Evolutionary conservation across 73 alveolate genomes (phyloP).

Genomic region (Strombidium stylifer): DNA sequence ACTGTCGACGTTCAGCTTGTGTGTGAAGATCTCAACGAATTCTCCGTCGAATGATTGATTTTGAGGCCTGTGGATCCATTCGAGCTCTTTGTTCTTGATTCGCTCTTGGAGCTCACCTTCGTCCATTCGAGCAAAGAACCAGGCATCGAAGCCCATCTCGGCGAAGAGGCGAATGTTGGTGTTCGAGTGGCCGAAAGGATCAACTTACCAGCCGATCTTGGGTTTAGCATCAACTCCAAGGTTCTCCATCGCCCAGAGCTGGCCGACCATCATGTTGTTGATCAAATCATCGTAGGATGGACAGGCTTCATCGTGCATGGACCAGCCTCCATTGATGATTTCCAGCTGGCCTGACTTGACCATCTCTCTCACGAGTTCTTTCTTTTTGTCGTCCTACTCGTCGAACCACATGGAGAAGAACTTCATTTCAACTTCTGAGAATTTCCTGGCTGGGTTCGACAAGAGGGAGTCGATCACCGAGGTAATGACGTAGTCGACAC

Average conservation of each 20-base stretch:
- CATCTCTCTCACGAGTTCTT: conserved; percentile 48
- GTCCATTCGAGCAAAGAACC: conserved; percentile 92
- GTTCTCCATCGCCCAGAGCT: conserved; percentile 74
- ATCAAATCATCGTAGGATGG: conserved; percentile 89
- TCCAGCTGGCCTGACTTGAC: conserved; percentile 78
- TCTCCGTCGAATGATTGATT: conserved; percentile 30
- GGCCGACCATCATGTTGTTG: conserved; percentile 90
- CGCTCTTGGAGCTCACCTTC: conserved; percentile 74
- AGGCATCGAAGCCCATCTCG: conserved; percentile 92
- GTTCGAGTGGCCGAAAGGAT: conserved; percentile 95
- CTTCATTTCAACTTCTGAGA: conserved; percentile 80
- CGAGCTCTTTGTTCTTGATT: conserved; percentile 61
- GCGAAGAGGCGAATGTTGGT: conserved; percentile 83
- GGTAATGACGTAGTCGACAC: conserved; percentile 46
- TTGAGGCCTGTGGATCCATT: conserved; percentile 84
- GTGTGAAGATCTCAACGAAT: conserved; percentile 43
- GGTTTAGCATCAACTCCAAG: conserved; percentile 88
- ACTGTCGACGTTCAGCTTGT: conserved; percentile 31
- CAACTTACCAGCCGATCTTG: conserved; percentile 92
- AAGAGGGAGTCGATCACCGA: conserved; percentile 31
- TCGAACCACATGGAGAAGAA: conserved; percentile 82
- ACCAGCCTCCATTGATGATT: conserved; percentile 95
- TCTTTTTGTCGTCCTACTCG: conserved; percentile 54
- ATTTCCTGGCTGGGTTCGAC: conserved; percentile 61
- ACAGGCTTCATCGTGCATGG: conserved; percentile 96